Percentiles rank a stretch among this genome's conserved stretches.
These are phyloP conservation scores for Nowakowskiella sp. DNA, from an alignment of 192 early-diverging fungal species.

Conservation along the genomic window DNA sequence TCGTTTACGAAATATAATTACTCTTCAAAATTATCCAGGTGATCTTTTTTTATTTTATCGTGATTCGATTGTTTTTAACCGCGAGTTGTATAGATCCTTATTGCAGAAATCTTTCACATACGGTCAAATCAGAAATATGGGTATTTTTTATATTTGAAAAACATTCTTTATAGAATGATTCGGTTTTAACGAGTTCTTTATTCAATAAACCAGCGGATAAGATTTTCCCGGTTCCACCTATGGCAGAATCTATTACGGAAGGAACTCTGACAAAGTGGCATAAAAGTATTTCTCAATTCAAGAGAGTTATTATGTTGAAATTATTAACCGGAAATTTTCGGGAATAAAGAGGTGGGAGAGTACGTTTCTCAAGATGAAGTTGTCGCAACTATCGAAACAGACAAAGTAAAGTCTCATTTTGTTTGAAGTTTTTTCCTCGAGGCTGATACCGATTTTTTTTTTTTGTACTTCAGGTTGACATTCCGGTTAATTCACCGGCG, in stretches of 20 bases:
- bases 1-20: too few species aligned
- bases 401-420: constrained; percentile 65
- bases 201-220: constrained; percentile 68
- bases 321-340: neutral
- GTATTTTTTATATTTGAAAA: too few species aligned
- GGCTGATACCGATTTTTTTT: constrained; percentile 8
- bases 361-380: constrained; percentile 91
- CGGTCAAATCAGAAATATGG: too few species aligned
- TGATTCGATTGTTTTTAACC: too few species aligned
- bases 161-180: too few species aligned
- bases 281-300: constrained; percentile 63
- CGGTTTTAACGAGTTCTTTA: too few species aligned
- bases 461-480: constrained; percentile 70
- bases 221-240: constrained; percentile 85
- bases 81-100: too few species aligned
- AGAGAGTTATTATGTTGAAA: neutral
- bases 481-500: constrained; percentile 94
- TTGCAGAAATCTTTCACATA: too few species aligned
- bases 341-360: constrained; percentile 78
- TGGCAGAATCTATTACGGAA: constrained; percentile 98
- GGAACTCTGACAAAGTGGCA: constrained; percentile 93
- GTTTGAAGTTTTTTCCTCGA: neutral
- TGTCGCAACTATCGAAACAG: constrained; percentile 96
- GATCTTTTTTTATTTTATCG: too few species aligned
- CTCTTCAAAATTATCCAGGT: too few species aligned